Evolutionary conservation across 495 filamentous ascomycete species (phyloP).

Genomic region (Podospora bellae-mahoneyi): DNA sequence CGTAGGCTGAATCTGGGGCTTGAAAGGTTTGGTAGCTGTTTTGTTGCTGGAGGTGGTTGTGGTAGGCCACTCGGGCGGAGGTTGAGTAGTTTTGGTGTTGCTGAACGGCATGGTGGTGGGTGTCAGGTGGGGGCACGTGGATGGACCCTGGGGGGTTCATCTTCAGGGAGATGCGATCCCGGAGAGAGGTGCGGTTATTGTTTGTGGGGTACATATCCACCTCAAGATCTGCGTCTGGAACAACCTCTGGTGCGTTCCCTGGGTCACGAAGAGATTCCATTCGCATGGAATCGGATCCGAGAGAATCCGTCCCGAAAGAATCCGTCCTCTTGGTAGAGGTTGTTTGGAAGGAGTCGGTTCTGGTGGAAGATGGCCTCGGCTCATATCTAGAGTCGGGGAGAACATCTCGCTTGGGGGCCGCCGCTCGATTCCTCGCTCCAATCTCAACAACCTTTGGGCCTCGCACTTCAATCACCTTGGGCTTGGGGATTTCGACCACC

Average conservation of each 20-base stretch:
- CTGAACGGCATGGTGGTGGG: constrained; percentile 1
- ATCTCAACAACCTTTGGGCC: constrained; percentile 30
- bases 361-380: neutral
- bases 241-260: constrained; percentile 18
- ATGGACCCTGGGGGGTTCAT: constrained; percentile 44
- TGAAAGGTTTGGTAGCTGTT: constrained; percentile 29
- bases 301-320: neutral
- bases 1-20: constrained; percentile 51
- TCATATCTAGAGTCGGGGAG: neutral
- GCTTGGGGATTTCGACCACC: constrained; percentile 8
- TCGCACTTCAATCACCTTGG: constrained; percentile 7
- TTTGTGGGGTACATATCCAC: constrained; percentile 22
- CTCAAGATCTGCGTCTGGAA: constrained; percentile 23
- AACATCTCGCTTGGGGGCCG: neutral
- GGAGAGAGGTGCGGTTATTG: constrained; percentile 41
- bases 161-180: constrained; percentile 49
- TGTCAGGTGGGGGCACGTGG: constrained; percentile 40
- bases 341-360: neutral
- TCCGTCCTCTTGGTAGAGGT: neutral
- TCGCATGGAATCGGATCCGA: neutral
- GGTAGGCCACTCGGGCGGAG: neutral
- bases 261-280: constrained; percentile 21
- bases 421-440: constrained; percentile 15
- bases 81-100: neutral
- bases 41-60: neutral